phyloP scores from a whole-genome alignment of 2,329 filamentous ascomycete genomes.

The Trichothecium roseum region DNA sequence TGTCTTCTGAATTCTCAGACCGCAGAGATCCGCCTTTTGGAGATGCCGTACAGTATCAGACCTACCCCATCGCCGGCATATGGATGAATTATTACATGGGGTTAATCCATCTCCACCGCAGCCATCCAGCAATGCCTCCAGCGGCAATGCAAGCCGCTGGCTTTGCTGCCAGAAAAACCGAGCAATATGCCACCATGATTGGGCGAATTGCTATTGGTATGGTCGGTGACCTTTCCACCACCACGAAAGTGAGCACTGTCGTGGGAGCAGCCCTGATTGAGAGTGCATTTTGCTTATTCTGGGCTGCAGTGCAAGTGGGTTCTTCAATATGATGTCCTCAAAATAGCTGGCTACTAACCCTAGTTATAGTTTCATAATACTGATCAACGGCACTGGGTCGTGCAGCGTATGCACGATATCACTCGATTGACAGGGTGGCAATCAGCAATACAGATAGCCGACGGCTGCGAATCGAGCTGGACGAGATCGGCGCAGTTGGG shows the following conservation, averaged over 20 bases:
- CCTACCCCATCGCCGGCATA: constrained; percentile 75
- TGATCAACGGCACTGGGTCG: constrained; percentile 66
- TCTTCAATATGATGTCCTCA: not conserved
- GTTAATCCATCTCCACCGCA: constrained; percentile 69
- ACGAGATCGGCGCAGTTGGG: constrained; percentile 61
- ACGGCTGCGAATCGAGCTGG: constrained; percentile 81
- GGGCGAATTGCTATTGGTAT: constrained; percentile 72
- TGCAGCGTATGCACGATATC: constrained; percentile 65
- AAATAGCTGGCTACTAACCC: constrained; percentile 7
- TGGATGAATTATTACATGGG: constrained; percentile 85
- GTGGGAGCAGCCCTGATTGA: constrained; percentile 78
- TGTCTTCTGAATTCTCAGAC: constrained; percentile 57
- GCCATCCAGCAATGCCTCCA: constrained; percentile 84
- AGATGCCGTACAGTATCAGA: constrained; percentile 68
- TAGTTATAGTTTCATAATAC: constrained; percentile 54
- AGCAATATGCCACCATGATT: constrained; percentile 59
- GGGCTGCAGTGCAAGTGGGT: constrained; percentile 64
- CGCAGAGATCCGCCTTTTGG: constrained; percentile 60
- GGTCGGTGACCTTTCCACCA: constrained; percentile 36
- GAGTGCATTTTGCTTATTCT: constrained; percentile 72
- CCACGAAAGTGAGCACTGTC: constrained; percentile 58
- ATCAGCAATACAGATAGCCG: constrained; percentile 69
- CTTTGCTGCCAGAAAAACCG: constrained; percentile 64
- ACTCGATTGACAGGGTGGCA: constrained; percentile 79
- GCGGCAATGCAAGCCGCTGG: constrained; percentile 80